These are phyloP conservation scores for Morella rubra DNA, from an alignment of 306 rosid species.

Conservation along the genomic window DNA sequence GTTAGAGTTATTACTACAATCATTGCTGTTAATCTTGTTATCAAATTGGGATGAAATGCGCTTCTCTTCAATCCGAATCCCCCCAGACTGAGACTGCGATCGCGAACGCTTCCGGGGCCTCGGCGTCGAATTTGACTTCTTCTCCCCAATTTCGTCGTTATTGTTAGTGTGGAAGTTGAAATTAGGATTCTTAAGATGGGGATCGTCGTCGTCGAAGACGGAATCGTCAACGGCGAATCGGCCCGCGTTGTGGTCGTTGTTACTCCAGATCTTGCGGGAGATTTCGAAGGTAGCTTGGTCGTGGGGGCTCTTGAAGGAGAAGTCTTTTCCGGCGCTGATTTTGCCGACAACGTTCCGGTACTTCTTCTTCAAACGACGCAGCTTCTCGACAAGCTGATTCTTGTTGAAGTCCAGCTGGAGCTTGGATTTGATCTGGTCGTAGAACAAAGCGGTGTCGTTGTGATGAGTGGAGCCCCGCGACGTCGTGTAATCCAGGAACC, in stretches of 20 bases:
- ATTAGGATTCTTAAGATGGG: slow-evolving; percentile 43
- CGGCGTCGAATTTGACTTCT: slow-evolving; percentile 27
- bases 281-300: slow-evolving; percentile 69
- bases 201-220: slow-evolving; percentile 65
- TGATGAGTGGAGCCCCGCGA: slow-evolving; percentile 43
- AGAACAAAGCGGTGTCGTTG: slow-evolving; percentile 47
- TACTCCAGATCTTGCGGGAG: slow-evolving; percentile 71
- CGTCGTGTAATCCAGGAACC: slow-evolving; percentile 54
- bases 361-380: slow-evolving; percentile 74
- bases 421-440: slow-evolving; percentile 53
- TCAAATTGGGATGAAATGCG: slow-evolving; percentile 21
- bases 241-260: slow-evolving; percentile 2
- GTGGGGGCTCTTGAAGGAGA: slow-evolving; percentile 60
- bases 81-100: slow-evolving; percentile 39
- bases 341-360: slow-evolving; percentile 46
- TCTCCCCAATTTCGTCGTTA: slow-evolving; percentile 41
- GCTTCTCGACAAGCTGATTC: slow-evolving; percentile 66
- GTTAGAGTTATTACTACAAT: slow-evolving; percentile 12
- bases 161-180: slow-evolving; percentile 19
- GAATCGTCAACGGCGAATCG: slow-evolving; percentile 46
- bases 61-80: slow-evolving; percentile 33
- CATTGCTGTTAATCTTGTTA: slow-evolving; percentile 10
- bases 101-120: slow-evolving; percentile 45
- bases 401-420: slow-evolving; percentile 63
- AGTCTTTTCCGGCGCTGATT: slow-evolving; percentile 48